A percentile compares a stretch with the other conserved stretches of the same genome.
Conservation (phyloP, 2,329 filamentous ascomycete species). For the Plectosphaerella sp. region DNA sequence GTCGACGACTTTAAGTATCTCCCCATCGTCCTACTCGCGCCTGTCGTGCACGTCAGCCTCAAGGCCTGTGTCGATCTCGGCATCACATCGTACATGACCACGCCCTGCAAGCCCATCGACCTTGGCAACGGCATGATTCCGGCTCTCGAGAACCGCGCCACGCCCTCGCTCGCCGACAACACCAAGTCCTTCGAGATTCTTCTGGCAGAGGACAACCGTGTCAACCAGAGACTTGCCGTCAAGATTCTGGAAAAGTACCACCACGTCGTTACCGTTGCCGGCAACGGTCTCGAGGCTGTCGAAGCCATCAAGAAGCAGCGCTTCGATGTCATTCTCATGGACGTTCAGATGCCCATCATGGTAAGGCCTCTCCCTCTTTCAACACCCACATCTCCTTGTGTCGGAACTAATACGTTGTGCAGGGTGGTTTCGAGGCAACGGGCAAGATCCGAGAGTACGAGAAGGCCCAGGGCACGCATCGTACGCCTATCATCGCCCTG, state of each 20-base stretch:
- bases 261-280: conserved; percentile 85
- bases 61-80: conserved; percentile 92
- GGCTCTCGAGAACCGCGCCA: conserved; percentile 87
- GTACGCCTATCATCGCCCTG: conserved; percentile 92
- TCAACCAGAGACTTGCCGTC: conserved; percentile 93
- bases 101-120: conserved; percentile 89
- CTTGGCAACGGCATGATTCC: conserved; percentile 95
- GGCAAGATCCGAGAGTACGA: conserved; percentile 96
- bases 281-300: conserved; percentile 90
- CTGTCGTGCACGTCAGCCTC: conserved; percentile 83
- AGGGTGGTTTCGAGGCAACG: conserved; percentile 96
- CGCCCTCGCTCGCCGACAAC: conserved; percentile 86
- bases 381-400: background rate
- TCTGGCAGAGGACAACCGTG: conserved; percentile 92
- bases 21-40: conserved; percentile 87
- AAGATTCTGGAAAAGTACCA: conserved; percentile 98
- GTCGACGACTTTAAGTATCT: conserved; percentile 98
- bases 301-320: conserved; percentile 87
- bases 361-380: conserved; percentile 37
- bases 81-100: conserved; percentile 99
- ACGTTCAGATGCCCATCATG: conserved; percentile 99
- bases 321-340: conserved; percentile 97
- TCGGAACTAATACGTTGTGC: conserved; percentile 7
- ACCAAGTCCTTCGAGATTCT: conserved; percentile 94
- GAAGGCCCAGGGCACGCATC: conserved; percentile 69